Base-by-base conservation (phyloP, 371 early-diverging fungal genomes). In the Mortierella sp. region DNA sequence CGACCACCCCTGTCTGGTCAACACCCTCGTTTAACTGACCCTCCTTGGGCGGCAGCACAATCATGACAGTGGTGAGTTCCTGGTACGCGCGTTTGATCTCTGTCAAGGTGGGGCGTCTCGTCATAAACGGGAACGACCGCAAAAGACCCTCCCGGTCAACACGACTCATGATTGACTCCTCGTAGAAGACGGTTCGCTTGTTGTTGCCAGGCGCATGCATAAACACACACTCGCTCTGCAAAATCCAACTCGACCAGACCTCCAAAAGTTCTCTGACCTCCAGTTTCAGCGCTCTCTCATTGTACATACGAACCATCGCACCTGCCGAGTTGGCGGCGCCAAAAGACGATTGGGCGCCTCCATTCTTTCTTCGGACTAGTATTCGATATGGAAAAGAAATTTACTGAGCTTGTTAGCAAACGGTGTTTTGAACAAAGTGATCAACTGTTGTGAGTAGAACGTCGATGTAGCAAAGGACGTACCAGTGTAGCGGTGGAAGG, bases 271-370 rank as follows among this genome's bases (percentile, higher is more conserved):
- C 92, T 6, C 94, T 90, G 16, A 98, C 92, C 32, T 98, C 99
- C 70, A 94, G 91, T 78, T 93, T 89, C 21, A 98, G 88, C 65
- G 90, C 91, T 41, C 89, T 91, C 82, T 99, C 98, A 81, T 98
- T 98, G 87, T 97, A 93, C 76, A 98, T 89, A 60, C 99, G 91
- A 44, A 99, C 91, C 71, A 92, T 91, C 0, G 99, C 97, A 73
- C 99, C 99, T 11, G 97, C 99, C 12, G 97, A 97, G 32, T 95
- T 95, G 1, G 98, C 98, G 8, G 91, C 92, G 27, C 97, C 97
- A 82, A 96, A 96, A 16, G 95, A 89, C 14, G 92, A 91, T 88
- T 99, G 99, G 21, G 96, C 90, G 0, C 98, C 98, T 80, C 99
- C 99, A 87, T 99, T 99, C 82, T 99, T 98, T 77, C 97, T 88